phyloP scores from a whole-genome alignment of 106 monocot species.

The Phalaenopsis aphrodite region DNA sequence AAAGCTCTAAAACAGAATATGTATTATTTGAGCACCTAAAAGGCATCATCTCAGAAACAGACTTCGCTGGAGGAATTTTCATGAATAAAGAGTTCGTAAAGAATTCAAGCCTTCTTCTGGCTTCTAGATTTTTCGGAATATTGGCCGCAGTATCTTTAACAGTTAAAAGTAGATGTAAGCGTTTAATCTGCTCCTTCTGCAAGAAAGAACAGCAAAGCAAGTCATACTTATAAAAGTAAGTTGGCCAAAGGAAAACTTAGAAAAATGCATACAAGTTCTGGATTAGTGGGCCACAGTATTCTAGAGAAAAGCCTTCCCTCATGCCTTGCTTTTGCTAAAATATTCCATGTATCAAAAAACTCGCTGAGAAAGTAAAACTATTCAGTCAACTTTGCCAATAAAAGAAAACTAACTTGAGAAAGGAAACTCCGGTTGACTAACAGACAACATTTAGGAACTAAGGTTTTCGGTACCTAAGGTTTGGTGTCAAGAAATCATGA shows the following conservation, averaged over 20 bases:
- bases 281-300: conserved; percentile 79
- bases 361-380: conserved; percentile 39
- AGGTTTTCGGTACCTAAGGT: conserved; percentile 43
- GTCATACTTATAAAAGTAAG: not conserved
- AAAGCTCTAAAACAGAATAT: not conserved
- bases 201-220: conserved; percentile 4
- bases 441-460: not conserved
- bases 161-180: conserved; percentile 81
- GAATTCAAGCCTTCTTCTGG: conserved; percentile 82
- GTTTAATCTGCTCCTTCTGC: conserved; percentile 95
- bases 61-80: conserved; percentile 77
- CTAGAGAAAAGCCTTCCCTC: conserved; percentile 78
- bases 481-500: conserved; percentile 59
- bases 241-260: not conserved
- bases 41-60: conserved; percentile 90
- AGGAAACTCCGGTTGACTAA: not conserved
- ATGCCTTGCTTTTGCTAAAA: conserved; percentile 73
- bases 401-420: not conserved
- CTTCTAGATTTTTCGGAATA: conserved; percentile 94
- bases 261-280: conserved; percentile 55
- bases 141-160: conserved; percentile 89
- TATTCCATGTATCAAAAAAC: conserved; percentile 87
- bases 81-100: conserved; percentile 97
- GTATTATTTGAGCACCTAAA: conserved; percentile 46
- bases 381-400: not conserved